phyloP scores from a whole-genome alignment of 106 monocot species.

The Chionographis japonica region DNA sequence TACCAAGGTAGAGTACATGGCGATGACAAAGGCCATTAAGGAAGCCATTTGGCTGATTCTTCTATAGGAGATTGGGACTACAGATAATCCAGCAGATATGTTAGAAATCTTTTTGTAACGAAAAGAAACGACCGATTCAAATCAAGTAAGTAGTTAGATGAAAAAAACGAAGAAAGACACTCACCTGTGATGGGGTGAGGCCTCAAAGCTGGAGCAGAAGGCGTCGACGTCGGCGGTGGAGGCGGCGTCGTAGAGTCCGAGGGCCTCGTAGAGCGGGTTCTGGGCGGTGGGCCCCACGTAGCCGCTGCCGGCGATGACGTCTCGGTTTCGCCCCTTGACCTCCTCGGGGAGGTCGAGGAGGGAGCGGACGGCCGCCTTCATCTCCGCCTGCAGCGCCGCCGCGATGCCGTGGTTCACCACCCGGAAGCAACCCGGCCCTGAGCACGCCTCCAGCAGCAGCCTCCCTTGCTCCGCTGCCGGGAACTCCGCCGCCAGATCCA shows the following conservation, averaged over 20 bases:
- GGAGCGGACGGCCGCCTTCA: constrained; percentile 46
- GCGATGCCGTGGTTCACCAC: constrained; percentile 45
- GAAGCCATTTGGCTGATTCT: no score
- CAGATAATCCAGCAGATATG: no score
- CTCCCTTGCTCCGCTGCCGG: constrained; percentile 14
- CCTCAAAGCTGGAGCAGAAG: constrained; percentile 43
- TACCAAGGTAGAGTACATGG: no score
- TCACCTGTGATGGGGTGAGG: constrained; percentile 24
- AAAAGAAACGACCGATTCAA: not conserved
- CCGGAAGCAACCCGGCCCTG: constrained; percentile 49
- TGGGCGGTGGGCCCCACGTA: constrained; percentile 28
- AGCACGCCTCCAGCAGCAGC: constrained; percentile 30
- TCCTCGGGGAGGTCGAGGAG: constrained; percentile 51
- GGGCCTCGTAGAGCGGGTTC: constrained; percentile 54
- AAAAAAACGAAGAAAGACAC: no score
- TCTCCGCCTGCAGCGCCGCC: constrained; percentile 25
- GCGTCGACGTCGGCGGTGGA: constrained; percentile 32
- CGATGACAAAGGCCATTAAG: no score
- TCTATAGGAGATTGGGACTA: no score
- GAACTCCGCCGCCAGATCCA: constrained; percentile 18
- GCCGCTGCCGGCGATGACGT: constrained; percentile 52
- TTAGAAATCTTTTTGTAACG: no score
- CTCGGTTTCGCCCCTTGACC: constrained; percentile 30
- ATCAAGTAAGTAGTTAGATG: not conserved
- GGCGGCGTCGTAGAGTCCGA: constrained; percentile 52